These are phyloP conservation scores for Penicillium sp. DNA, from an alignment of 2,329 filamentous ascomycete species.

Conservation along the genomic window DNA sequence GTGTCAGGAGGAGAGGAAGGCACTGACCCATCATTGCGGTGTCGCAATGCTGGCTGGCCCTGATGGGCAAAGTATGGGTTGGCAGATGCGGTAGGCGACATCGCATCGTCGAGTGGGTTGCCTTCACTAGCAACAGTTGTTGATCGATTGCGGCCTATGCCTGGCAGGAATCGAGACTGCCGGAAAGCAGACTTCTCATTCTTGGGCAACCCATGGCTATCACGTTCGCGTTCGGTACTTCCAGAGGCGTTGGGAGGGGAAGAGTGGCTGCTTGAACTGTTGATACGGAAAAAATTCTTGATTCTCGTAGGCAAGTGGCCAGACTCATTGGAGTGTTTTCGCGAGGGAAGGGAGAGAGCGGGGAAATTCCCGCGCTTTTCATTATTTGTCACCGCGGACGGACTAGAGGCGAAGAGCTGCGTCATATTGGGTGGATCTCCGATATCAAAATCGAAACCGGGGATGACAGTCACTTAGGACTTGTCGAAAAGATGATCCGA, in stretches of 20 bases:
- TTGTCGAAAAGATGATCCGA: constrained; percentile 4
- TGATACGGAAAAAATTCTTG: constrained; percentile 69
- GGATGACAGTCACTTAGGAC: not conserved
- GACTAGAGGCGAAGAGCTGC: constrained; percentile 42
- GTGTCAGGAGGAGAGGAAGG: constrained; percentile 91
- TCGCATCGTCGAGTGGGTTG: constrained; percentile 79
- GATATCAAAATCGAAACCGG: not conserved
- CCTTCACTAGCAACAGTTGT: constrained; percentile 91
- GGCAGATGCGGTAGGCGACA: constrained; percentile 88
- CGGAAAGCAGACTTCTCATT: constrained; percentile 69
- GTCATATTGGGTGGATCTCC: constrained; percentile 35
- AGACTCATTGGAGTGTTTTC: constrained; percentile 44
- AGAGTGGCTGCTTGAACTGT: constrained; percentile 50
- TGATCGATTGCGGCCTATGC: constrained; percentile 82
- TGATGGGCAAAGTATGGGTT: constrained; percentile 98
- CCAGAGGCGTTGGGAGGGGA: constrained; percentile 31
- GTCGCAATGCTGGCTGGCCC: constrained; percentile 85
- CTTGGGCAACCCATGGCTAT: constrained; percentile 50
- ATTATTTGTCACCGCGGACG: constrained; percentile 40
- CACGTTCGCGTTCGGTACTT: constrained; percentile 34
- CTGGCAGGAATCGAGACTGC: constrained; percentile 84
- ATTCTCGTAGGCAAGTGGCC: constrained; percentile 61
- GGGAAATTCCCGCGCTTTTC: constrained; percentile 49
- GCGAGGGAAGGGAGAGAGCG: constrained; percentile 44
- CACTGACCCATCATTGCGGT: constrained; percentile 91